Percentiles rank a stretch among this genome's conserved stretches.
Conservation (phyloP, 345 rosid genomes). For the Pseudoturritis turrita region DNA sequence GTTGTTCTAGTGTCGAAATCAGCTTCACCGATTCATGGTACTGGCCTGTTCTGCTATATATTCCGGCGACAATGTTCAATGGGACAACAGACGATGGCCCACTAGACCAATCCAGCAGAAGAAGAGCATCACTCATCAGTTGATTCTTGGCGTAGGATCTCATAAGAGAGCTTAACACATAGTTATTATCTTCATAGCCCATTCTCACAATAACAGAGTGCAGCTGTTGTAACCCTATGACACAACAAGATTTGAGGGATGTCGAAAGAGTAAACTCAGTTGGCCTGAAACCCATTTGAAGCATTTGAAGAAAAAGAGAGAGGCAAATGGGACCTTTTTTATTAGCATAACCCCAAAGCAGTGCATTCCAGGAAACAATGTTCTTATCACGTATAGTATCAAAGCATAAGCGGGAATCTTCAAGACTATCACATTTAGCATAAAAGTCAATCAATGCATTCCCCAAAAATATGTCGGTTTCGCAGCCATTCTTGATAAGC, state of each 20-base stretch:
- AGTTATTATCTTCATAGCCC: slow-evolving; percentile 58
- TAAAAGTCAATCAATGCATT: slow-evolving; percentile 74
- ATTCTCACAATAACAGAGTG: slow-evolving; percentile 58
- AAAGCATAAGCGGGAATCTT: slow-evolving; percentile 56
- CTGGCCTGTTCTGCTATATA: slow-evolving; percentile 58
- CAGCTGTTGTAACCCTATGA: slow-evolving; percentile 50
- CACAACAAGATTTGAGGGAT: slow-evolving; percentile 40
- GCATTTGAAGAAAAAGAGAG: slow-evolving; percentile 52
- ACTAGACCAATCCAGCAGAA: slow-evolving; percentile 39
- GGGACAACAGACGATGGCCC: slow-evolving; percentile 35
- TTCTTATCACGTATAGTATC: slow-evolving; percentile 51
- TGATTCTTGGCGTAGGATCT: slow-evolving; percentile 59
- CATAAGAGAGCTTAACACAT: slow-evolving; percentile 70
- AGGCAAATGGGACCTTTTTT: slow-evolving; percentile 31
- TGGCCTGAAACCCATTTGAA: slow-evolving; percentile 52
- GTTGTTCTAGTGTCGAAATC: slow-evolving; percentile 66
- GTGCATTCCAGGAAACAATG: slow-evolving; percentile 75
- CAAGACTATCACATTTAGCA: slow-evolving; percentile 51
- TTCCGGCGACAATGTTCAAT: slow-evolving; percentile 60
- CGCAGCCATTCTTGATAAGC: slow-evolving; percentile 40
- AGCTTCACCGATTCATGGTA: slow-evolving; percentile 55
- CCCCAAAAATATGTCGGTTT: slow-evolving; percentile 51
- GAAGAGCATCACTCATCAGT: slow-evolving; percentile 49
- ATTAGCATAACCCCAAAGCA: slow-evolving; percentile 63
- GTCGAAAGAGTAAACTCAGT: slow-evolving; percentile 73